Base-by-base conservation (phyloP, 1,284 basidiomycete genomes). In the Cutaneotrichosporon daszewskae region DNA sequence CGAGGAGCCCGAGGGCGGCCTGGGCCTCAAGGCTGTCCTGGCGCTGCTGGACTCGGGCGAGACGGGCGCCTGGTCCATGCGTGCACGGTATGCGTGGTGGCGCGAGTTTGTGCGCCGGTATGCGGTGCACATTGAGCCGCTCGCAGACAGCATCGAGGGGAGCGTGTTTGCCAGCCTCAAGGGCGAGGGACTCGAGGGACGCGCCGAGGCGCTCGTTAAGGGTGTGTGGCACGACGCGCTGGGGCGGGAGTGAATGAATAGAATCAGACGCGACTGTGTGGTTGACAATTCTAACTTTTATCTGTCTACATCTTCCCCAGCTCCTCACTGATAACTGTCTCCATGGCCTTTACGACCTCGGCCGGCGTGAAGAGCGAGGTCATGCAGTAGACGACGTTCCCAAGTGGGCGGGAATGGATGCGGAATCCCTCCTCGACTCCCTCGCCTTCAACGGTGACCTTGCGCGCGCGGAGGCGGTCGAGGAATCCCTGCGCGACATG, bases 321-420 rank as follows among this genome's bases (percentile, higher is more conserved):
- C 31, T 60, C 51, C 7, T 51, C 42, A 36, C 57, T 17, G 18
- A 71, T 55, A 3, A 47, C 58, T 37, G 40, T 32, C 53, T 71
- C 67, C 60, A 71, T 68, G 2, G 59, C 64, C 10, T 61, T 44
- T 40, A 71, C 58, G 3, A 64, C 60, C 19, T 58, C 51, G 3
- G 46, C 49, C 26, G 62, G 60, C 14, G 67, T 71, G 33, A 52
- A 68, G 32, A 97, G 75, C 69, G 85, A 92, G 6, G 83, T 85
- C 80, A 98, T 96, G 67, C 96, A 83, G 70, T 98, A 98, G 11
- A 87, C 84, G 10, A 96, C 85, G 59, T 95, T 83, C 0, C 94
- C 94, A 20, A 97, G 73, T 0, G 94, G 92, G 50, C 94, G 77
- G 47, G 81, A 90, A 67, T 97, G 87, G 14, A 96, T 78, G 17